phyloP scores from a whole-genome alignment of 2,329 filamentous ascomycete genomes.

The Xylariaceae sp. region DNA sequence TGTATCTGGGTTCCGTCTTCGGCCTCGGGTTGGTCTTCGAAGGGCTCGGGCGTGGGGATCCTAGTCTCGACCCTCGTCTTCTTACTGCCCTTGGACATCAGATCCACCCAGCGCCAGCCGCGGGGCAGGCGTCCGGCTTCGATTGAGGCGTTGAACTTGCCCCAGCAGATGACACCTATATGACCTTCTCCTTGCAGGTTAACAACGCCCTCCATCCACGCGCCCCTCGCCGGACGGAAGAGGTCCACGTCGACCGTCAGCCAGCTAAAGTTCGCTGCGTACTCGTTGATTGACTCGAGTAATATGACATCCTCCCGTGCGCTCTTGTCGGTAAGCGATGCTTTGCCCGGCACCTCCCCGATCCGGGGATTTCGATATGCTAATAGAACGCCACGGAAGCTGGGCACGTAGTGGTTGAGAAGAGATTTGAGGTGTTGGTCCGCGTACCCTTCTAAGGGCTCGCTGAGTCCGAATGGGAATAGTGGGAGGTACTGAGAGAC shows the following conservation, averaged over 20 bases:
- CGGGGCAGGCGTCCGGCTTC: slow-evolving; percentile 74
- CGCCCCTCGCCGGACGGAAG: slow-evolving; percentile 74
- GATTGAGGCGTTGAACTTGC: slow-evolving; percentile 89
- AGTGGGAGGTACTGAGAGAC: slow-evolving; percentile 80
- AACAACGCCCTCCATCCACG: slow-evolving; percentile 76
- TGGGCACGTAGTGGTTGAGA: slow-evolving; percentile 74
- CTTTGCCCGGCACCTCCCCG: slow-evolving; percentile 57
- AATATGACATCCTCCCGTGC: slow-evolving; percentile 48
- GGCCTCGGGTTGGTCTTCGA: slow-evolving; percentile 34
- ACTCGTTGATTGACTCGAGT: slow-evolving; percentile 70
- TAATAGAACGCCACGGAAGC: slow-evolving; percentile 73
- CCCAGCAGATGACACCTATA: slow-evolving; percentile 85
- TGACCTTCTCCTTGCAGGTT: slow-evolving; percentile 89
- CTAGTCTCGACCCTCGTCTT: slow-evolving; percentile 17
- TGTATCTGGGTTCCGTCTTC: slow-evolving; percentile 56
- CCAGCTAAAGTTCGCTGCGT: slow-evolving; percentile 84
- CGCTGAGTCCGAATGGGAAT: slow-evolving; percentile 69
- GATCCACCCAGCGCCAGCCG: slow-evolving; percentile 79
- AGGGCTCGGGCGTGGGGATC: slow-evolving; percentile 43
- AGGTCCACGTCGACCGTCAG: slow-evolving; percentile 85
- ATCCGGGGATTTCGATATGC: slow-evolving; percentile 71
- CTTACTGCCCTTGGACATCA: slow-evolving; percentile 45
- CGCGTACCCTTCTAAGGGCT: slow-evolving; percentile 70
- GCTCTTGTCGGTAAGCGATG: slow-evolving; percentile 52
- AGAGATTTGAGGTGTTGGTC: slow-evolving; percentile 76